Evolutionary conservation across 140 eudicot genomes (phyloP).

Genomic region (Senecio squalidus): DNA sequence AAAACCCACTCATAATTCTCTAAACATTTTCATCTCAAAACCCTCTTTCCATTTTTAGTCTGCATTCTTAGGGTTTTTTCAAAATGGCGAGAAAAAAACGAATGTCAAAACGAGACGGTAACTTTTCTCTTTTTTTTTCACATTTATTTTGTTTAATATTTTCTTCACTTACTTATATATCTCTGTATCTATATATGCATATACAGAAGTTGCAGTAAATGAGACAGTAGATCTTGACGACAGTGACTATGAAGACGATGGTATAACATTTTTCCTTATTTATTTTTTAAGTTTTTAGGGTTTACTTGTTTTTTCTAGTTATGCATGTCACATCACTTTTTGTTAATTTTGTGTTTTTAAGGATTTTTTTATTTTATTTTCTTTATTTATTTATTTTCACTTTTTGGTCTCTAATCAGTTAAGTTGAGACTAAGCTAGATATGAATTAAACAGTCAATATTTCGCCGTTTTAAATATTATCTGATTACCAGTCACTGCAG

Average conservation of each 20-base stretch:
- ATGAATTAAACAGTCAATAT: no score
- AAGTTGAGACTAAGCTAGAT: no score
- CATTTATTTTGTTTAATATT: background rate
- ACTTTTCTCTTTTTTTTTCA: background rate
- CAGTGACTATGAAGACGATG: constrained; percentile 28
- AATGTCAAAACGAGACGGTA: constrained; percentile 33
- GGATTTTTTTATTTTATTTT: no score
- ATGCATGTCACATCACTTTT: no score
- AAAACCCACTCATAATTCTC: no score
- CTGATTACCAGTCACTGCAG: no score
- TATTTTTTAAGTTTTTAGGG: background rate
- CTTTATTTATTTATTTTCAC: no score
- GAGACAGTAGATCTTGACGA: constrained; percentile 25
- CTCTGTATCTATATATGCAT: background rate
- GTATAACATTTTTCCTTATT: background rate
- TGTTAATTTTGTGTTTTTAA: no score
- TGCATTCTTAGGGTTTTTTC: constrained; percentile 6
- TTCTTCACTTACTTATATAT: background rate
- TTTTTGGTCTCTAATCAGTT: no score
- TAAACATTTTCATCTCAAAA: background rate
- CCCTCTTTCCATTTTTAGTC: background rate
- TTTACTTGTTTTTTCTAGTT: background rate
- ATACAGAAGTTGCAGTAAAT: constrained; percentile 8
- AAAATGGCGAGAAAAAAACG: constrained; percentile 28
- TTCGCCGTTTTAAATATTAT: no score